These are phyloP conservation scores for Fusarium globosum DNA, from an alignment of 2,329 filamentous ascomycete genomes.

Conservation along the genomic window DNA sequence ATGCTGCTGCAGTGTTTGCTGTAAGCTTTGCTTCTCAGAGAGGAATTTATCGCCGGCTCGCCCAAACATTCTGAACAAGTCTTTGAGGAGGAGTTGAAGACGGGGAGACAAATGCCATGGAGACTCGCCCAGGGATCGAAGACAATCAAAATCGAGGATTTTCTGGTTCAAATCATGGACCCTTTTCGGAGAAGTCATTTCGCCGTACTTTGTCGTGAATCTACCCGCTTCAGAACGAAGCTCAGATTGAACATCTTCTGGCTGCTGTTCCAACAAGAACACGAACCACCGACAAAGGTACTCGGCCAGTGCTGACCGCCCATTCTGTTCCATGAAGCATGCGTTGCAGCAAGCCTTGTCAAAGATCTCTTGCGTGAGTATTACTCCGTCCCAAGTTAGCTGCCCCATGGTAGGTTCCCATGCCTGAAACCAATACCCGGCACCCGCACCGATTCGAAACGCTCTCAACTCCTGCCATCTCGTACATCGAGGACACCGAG, in stretches of 20 bases:
- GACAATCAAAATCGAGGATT: neutral
- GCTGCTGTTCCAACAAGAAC: neutral
- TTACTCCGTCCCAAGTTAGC: neutral
- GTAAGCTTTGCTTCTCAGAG: neutral
- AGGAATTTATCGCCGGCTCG: neutral
- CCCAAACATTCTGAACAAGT: neutral
- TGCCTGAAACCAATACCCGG: neutral
- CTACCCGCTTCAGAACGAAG: neutral
- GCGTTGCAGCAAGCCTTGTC: neutral
- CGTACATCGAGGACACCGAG: neutral
- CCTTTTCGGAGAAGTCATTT: too few species aligned
- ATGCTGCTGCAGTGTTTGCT: neutral
- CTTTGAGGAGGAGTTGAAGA: neutral
- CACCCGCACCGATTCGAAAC: neutral
- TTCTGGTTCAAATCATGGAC: neutral
- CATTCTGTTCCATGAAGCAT: neutral
- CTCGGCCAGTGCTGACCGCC: neutral
- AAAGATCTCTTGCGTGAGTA: neutral
- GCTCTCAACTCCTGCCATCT: neutral
- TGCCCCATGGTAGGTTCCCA: neutral
- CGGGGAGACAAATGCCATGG: neutral
- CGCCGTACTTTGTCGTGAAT: neutral
- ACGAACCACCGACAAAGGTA: neutral
- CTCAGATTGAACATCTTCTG: neutral
- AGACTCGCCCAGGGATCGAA: neutral